Base-by-base conservation (phyloP, 306 rosid genomes). In the Casuarina equisetifolia region DNA sequence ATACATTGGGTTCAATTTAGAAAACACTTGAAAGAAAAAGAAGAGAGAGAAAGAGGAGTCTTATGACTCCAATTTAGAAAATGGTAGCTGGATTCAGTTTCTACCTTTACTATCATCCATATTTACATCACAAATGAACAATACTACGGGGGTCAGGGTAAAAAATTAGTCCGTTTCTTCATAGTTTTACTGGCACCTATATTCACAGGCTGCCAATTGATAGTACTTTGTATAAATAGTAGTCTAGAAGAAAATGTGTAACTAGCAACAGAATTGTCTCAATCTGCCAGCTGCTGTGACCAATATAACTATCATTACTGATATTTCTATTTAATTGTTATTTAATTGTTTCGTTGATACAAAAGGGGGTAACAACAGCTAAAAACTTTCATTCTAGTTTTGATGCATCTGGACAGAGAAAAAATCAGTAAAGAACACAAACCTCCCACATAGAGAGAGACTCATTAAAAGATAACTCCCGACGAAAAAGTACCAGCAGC, bases 381-480 rank as follows among this genome's bases (percentile, higher is more conserved):
- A 66, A 6, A 42, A 42, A 17, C 11, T 17, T 42, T n/a, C 71
- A 67, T 32, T 42, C 42, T 10, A 16, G 5, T 9, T 67, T 25
- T 42, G 9, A 13, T 40, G 36, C 71, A 42, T 42, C 35, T 39
- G 42, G 50, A 8, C 36, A 67, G 11, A 10, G 8, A 76, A 15
- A 74, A 68, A 3, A 71, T 25, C 0, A 71, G 15, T 49, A 76
- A 78, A 58, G 20, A 73, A 57, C 74, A 85, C 97, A 51, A 74
- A 94, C 98, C 98, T 94, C 98, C 98, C 98, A 94, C 97, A 94
- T 90, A 71, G 86, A 90, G 85, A 94, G 96, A 85, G 97, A 90
- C 80, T 94, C 98, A 15, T 83, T 82, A 77, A 94, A 94, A 61
- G 98, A 85, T 76, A 94, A 80, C 78, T 94, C 98, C 83, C 98